phyloP scores from a whole-genome alignment of 805 yeast species.

The Kuraishia ogatae region DNA sequence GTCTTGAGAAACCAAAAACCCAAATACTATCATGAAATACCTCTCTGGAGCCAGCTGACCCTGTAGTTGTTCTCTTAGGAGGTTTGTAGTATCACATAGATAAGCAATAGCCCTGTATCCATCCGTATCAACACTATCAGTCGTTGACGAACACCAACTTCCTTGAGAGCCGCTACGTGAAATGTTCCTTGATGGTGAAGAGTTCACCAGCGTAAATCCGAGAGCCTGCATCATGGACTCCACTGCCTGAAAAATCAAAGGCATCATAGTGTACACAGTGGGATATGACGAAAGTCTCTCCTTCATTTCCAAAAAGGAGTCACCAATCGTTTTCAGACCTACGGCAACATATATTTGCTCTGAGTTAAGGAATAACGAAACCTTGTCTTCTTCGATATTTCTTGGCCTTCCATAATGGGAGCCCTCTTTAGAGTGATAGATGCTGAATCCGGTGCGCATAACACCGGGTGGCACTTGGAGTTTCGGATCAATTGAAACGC shows the following conservation, averaged over 20 bases:
- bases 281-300: conserved; percentile 9
- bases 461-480: background rate
- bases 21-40: background rate
- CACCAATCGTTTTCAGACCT: conserved; percentile 12
- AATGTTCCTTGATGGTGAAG: conserved; percentile 3
- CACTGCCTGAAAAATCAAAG: conserved; percentile 15
- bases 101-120: background rate
- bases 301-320: conserved; percentile 16
- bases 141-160: background rate
- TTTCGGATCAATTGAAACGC: background rate
- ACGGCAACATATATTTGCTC: background rate
- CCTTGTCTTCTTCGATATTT: background rate
- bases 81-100: background rate
- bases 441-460: background rate
- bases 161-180: background rate
- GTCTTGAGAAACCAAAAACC: background rate
- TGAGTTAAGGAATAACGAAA: background rate
- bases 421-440: background rate
- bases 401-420: background rate
- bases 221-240: conserved; percentile 14
- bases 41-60: background rate
- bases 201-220: conserved; percentile 10
- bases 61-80: background rate
- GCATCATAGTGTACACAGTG: conserved; percentile 9
- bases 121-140: background rate